A percentile compares a stretch with the other conserved stretches of the same genome.
Evolutionary conservation across 1,284 basidiomycete genomes (phyloP).

Genomic region (Ganoderma sinense): DNA sequence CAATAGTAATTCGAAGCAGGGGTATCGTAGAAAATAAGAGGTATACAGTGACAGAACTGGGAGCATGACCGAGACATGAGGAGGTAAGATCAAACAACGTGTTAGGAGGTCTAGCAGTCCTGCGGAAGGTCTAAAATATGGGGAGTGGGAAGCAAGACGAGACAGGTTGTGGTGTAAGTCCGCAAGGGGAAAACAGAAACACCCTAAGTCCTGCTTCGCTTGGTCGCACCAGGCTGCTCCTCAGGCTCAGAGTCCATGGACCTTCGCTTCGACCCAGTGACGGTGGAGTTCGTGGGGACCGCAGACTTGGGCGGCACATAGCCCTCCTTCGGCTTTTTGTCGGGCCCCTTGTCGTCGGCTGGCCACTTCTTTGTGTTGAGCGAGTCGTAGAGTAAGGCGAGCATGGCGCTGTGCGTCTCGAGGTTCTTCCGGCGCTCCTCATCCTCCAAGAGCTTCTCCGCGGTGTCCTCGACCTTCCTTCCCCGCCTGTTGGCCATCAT

Average conservation of each 20-base stretch:
- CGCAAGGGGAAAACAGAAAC: neutral
- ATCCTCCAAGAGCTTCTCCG: too few species aligned
- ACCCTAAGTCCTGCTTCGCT: neutral
- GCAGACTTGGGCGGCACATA: conserved; percentile 1
- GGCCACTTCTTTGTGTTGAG: neutral
- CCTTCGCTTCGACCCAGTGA: neutral
- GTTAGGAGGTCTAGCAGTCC: neutral
- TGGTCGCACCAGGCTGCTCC: neutral
- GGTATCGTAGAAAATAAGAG: neutral
- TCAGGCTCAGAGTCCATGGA: neutral
- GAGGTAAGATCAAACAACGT: neutral
- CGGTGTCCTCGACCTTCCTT: too few species aligned
- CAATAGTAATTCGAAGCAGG: neutral
- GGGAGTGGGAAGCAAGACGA: neutral
- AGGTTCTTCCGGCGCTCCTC: neutral
- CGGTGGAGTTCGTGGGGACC: neutral
- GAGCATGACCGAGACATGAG: neutral
- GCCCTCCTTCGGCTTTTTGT: neutral
- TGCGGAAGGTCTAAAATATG: neutral
- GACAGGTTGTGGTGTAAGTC: neutral
- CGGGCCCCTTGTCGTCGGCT: neutral
- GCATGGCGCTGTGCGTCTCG: neutral
- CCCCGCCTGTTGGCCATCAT: too few species aligned
- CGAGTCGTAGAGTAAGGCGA: neutral
- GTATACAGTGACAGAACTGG: neutral